Percentiles rank a stretch among this genome's conserved stretches.
Evolutionary conservation across 177 flowering plant species (phyloP).

Genomic region (Telopea speciosissima): DNA sequence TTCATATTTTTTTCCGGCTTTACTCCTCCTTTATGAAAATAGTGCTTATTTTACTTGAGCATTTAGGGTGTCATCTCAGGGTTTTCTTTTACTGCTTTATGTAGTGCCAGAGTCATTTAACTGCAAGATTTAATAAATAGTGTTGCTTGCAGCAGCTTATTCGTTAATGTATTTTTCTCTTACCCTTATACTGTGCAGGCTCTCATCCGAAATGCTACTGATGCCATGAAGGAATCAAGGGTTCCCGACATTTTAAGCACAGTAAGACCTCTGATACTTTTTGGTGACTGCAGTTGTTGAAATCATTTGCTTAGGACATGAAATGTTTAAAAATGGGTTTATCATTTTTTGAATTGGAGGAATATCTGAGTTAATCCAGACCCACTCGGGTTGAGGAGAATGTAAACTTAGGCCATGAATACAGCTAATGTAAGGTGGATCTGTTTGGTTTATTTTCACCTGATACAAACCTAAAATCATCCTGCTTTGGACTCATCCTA

Average conservation of each 20-base stretch:
- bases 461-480: too few relatives aligned
- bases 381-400: background rate
- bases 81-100: background rate
- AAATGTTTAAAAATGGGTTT: background rate
- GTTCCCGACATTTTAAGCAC: slow-evolving; percentile 60
- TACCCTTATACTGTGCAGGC: slow-evolving; percentile 47
- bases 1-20: too few relatives aligned
- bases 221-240: slow-evolving; percentile 88
- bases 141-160: background rate
- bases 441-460: too few relatives aligned
- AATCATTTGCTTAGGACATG: background rate
- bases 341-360: background rate
- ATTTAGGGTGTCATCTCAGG: background rate
- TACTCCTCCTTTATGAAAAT: too few relatives aligned
- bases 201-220: slow-evolving; percentile 60
- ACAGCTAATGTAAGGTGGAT: too few relatives aligned
- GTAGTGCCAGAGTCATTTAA: background rate
- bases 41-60: background rate
- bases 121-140: background rate
- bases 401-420: background rate
- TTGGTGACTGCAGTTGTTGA: background rate
- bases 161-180: background rate
- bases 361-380: background rate
- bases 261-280: slow-evolving; percentile 35
- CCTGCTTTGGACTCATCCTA: too few relatives aligned